Conservation (phyloP, 805 yeast species). For the Tetrapisispora arboricola region DNA sequence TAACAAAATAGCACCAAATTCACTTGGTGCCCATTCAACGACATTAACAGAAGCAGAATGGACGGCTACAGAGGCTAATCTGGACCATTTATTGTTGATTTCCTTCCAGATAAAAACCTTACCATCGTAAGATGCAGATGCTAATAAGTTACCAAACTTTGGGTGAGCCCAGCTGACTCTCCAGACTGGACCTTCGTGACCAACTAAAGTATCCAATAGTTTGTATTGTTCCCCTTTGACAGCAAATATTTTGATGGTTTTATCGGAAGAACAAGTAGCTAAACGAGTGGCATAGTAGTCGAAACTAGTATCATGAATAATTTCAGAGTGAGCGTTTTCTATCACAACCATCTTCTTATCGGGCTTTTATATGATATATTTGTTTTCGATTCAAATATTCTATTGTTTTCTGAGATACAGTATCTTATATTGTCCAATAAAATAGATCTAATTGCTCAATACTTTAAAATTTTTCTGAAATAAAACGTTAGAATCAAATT, state of each 20-base stretch:
- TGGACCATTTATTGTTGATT: constrained; percentile 72
- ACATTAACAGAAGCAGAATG: constrained; percentile 90
- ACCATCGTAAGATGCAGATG: constrained; percentile 89
- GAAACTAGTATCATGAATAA: constrained; percentile 87
- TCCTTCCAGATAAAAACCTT: constrained; percentile 87
- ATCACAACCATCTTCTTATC: constrained; percentile 29
- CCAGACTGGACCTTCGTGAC: constrained; percentile 97
- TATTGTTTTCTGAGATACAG: no score
- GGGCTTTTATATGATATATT: neutral
- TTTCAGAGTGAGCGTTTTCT: constrained; percentile 50
- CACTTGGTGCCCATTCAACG: constrained; percentile 91
- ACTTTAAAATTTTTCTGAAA: no score
- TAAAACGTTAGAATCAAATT: no score
- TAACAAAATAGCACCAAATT: constrained; percentile 77
- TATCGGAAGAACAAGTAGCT: constrained; percentile 90
- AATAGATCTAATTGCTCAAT: no score
- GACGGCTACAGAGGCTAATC: constrained; percentile 65
- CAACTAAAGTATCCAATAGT: constrained; percentile 68
- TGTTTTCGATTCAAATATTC: neutral
- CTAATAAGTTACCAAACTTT: constrained; percentile 82
- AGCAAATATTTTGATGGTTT: constrained; percentile 80
- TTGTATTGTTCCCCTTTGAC: constrained; percentile 72
- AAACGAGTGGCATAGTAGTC: constrained; percentile 89
- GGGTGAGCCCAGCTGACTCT: constrained; percentile 97
- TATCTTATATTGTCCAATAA: neutral